Evolutionary conservation across 192 early-diverging fungal species (phyloP).

Genomic region (Powellomyces hirtus): DNA sequence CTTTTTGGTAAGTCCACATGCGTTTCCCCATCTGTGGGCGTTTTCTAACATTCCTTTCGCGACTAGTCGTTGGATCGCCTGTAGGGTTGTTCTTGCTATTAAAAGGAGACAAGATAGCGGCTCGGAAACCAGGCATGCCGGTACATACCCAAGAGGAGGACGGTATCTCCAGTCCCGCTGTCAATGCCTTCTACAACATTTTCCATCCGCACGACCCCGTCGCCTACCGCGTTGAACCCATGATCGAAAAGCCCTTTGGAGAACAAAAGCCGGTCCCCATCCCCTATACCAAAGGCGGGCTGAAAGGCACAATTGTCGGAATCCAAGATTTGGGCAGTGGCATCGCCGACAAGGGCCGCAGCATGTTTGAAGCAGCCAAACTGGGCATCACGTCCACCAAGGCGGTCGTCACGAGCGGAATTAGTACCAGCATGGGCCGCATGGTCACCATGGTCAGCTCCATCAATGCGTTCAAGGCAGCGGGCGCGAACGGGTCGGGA

Average conservation of each 20-base stretch:
- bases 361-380: conserved; percentile 61
- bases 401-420: conserved; percentile 53
- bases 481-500: background rate
- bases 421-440: conserved; percentile 29
- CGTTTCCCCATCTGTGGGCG: conserved; percentile 1
- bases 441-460: conserved; percentile 11
- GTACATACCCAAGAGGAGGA: conserved; percentile 4
- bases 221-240: conserved; percentile 70
- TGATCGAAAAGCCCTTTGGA: conserved; percentile 60
- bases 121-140: background rate
- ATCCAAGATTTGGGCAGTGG: conserved; percentile 68
- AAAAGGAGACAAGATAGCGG: conserved; percentile 64
- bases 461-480: conserved; percentile 26
- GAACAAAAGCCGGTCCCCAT: conserved; percentile 67
- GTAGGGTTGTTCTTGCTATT: conserved; percentile 77
- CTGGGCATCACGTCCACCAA: conserved; percentile 51
- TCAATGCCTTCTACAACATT: conserved; percentile 76
- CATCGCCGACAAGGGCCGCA: conserved; percentile 63
- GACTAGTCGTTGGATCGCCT: conserved; percentile 79
- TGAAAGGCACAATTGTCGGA: conserved; percentile 60
- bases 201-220: conserved; percentile 75
- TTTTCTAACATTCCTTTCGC: background rate
- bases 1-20: conserved; percentile 65
- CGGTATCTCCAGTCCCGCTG: conserved; percentile 54
- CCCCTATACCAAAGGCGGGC: conserved; percentile 79